Evolutionary conservation across 495 filamentous ascomycete species (phyloP).

Genomic region (Hypoxylon fuscum): DNA sequence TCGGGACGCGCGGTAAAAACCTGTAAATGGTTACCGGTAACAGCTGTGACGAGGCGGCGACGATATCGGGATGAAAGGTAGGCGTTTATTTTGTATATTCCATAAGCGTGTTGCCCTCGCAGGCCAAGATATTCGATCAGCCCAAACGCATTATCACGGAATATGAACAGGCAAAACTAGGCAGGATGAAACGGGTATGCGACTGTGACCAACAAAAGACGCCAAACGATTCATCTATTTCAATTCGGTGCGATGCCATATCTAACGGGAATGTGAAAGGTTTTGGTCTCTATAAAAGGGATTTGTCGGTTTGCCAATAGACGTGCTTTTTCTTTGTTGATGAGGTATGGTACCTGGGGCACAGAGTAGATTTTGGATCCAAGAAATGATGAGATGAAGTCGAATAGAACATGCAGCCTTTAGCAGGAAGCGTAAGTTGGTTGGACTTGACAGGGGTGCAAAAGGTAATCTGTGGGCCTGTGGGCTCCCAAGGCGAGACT

Average conservation of each 20-base stretch:
- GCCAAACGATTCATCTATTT: constrained; percentile 11
- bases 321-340: constrained; percentile 22
- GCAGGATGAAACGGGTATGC: constrained; percentile 16
- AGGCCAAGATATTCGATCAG: constrained; percentile 9
- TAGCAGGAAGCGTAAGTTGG: constrained; percentile 43
- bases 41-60: constrained; percentile 20
- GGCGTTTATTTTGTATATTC: neutral
- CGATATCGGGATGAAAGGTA: constrained; percentile 20
- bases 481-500: constrained; percentile 40
- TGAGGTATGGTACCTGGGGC: constrained; percentile 9
- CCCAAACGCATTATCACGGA: constrained; percentile 29
- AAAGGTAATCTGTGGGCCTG: constrained; percentile 33
- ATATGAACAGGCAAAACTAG: constrained; percentile 30
- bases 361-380: constrained; percentile 24
- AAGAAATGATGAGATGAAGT: constrained; percentile 51
- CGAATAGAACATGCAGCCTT: constrained; percentile 47
- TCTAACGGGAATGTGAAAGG: no score
- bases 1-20: constrained; percentile 39
- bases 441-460: constrained; percentile 47
- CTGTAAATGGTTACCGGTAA: constrained; percentile 18
- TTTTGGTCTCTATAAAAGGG: no score
- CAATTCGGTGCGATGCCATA: neutral
- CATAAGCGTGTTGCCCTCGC: neutral
- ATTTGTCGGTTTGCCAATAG: constrained; percentile 3
- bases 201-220: constrained; percentile 20